Conservation (phyloP, 1,284 basidiomycete genomes). For the Coniferiporia weirii region DNA sequence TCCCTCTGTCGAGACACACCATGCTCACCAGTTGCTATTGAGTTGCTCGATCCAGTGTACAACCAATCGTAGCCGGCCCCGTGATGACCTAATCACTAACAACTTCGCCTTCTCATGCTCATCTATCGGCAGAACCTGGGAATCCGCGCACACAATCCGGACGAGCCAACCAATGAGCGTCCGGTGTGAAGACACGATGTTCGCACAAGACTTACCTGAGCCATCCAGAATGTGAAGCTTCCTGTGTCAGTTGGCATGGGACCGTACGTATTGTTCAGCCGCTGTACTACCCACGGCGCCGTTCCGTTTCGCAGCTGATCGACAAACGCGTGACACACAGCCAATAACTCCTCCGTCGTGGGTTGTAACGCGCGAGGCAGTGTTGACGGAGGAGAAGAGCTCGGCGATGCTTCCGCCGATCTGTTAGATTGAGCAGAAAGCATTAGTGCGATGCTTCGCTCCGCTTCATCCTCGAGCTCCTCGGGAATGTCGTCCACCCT, state of each 20-base stretch:
- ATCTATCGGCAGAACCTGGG: slow-evolving; percentile 84
- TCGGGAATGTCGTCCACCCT: slow-evolving; percentile 52
- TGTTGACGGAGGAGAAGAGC: not conserved
- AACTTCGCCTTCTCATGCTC: slow-evolving; percentile 91
- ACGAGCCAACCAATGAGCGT: not conserved
- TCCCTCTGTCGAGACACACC: slow-evolving; percentile 4
- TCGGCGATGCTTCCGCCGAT: slow-evolving; percentile 18
- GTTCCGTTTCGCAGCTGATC: slow-evolving; percentile 75
- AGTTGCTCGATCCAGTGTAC: slow-evolving; percentile 91
- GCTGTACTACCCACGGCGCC: slow-evolving; percentile 88
- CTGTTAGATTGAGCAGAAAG: slow-evolving; percentile 25
- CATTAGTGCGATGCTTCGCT: slow-evolving; percentile 26
- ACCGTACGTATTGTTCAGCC: slow-evolving; percentile 74
- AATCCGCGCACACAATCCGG: not conserved
- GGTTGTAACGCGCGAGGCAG: slow-evolving; percentile 1
- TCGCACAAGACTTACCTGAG: slow-evolving; percentile 42
- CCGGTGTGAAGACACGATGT: not conserved
- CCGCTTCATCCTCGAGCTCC: slow-evolving; percentile 40
- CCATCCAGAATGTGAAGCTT: slow-evolving; percentile 88
- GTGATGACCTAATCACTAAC: slow-evolving; percentile 81
- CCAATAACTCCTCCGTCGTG: slow-evolving; percentile 59
- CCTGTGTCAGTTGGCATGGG: slow-evolving; percentile 61
- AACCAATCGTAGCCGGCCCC: slow-evolving; percentile 76
- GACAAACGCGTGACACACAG: slow-evolving; percentile 75
- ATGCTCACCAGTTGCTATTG: slow-evolving; percentile 57